Base-by-base conservation (phyloP, 1,284 basidiomycete genomes). In the Kwoniella shivajii region DNA sequence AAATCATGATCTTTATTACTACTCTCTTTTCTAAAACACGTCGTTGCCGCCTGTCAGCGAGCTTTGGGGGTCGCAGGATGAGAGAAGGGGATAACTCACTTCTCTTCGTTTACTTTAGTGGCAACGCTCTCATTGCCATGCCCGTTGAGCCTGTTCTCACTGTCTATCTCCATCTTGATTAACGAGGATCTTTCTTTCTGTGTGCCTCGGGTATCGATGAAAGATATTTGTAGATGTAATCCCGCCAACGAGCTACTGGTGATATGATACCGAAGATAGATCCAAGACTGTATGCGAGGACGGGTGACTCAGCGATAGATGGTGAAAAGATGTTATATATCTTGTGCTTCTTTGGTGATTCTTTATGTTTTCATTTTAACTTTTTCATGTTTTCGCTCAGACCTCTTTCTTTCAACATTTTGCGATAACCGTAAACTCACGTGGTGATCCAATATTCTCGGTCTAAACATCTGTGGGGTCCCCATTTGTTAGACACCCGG, bases 1-100 rank as follows among this genome's bases (percentile, higher is more conserved):
- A 67, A 75, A 50, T 74, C 73, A 29, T 70, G 66, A 45, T 72
- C 71, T 57, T 71, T 71, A 27, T 57, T 54, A 34, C 41, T 51
- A 26, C 24, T 52, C 27, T 51, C 38, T 18, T 43, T 51, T 22
- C 39, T 46, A 31, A 27, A 26, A 14, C 27, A 18, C 18, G 24
- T 18, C 9, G 18, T 50, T 24, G 3, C 16, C 20, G 9, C 41
- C 46, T 27, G 34, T 20, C n/a, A 48, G 13, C 30, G 10, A 33
- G 45, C 33, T 31, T 31, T 20, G 39, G 39, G 22, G 13, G 18
- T 20, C n/a, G 37, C n/a, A 20, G 6, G 37, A 43, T 43, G 24
- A 9, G 20, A 14, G 41, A 41, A 4, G 11, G 1, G 39, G n/a
- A n/a, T n/a, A n/a, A 34, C 45, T 30, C 18, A 30, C 42, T 44